Percentiles rank a stretch among this genome's conserved stretches.
Conservation (phyloP, 305 asterid species). For the Nicotiana rustica region DNA sequence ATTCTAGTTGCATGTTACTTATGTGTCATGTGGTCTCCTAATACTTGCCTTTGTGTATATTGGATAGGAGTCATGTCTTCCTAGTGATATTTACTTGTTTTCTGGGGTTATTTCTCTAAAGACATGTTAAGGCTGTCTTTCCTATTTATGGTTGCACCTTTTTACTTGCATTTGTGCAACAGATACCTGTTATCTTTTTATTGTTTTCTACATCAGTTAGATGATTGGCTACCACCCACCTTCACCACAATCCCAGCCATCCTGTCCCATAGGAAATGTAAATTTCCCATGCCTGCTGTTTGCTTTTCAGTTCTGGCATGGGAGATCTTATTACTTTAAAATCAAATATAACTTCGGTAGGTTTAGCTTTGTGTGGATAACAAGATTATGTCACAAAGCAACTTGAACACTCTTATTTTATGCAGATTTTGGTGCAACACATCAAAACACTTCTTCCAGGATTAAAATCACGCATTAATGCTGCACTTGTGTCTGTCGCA, state of each 20-base stretch:
- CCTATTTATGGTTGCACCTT: background rate
- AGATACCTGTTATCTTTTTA: background rate
- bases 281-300: background rate
- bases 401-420: slow-evolving; percentile 16
- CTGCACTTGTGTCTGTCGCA: slow-evolving; percentile 84
- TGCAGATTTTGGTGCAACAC: slow-evolving; percentile 92
- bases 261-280: background rate
- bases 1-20: background rate
- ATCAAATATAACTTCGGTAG: background rate
- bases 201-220: slow-evolving; percentile 16
- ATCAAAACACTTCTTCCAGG: slow-evolving; percentile 96
- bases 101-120: slow-evolving; percentile 15
- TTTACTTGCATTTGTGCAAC: slow-evolving; percentile 23
- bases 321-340: slow-evolving; percentile 5
- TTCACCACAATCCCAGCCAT: background rate
- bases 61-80: slow-evolving; percentile 9
- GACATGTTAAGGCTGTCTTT: background rate
- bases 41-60: background rate
- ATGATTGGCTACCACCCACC: slow-evolving; percentile 4
- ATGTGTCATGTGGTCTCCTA: slow-evolving; percentile 26
- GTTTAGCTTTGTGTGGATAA: background rate
- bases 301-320: slow-evolving; percentile 11
- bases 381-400: background rate
- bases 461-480: slow-evolving; percentile 83
- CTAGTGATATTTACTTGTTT: background rate